Percentiles rank a stretch among this genome's conserved stretches.
Evolutionary conservation across 2,329 filamentous ascomycete species (phyloP).

Genomic region (Exophiala phaeomuriformis): DNA sequence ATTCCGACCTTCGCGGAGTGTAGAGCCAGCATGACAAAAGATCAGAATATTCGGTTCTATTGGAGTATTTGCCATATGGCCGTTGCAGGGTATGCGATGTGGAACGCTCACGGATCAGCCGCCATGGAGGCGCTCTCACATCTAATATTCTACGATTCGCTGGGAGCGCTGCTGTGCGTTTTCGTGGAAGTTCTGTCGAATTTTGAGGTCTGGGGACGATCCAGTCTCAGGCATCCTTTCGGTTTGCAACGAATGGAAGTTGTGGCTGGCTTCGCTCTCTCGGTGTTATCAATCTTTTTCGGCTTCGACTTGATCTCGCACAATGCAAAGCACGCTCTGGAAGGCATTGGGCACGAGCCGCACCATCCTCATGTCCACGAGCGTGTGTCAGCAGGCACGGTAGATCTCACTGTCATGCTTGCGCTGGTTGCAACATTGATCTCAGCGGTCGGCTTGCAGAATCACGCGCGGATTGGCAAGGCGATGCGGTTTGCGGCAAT

Average conservation of each 20-base stretch:
- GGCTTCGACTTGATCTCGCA: slow-evolving; percentile 93
- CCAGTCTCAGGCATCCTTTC: slow-evolving; percentile 88
- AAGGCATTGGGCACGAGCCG: slow-evolving; percentile 61
- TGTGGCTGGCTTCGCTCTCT: slow-evolving; percentile 90
- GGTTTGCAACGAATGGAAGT: slow-evolving; percentile 87
- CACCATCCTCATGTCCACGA: slow-evolving; percentile 64
- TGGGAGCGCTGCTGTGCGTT: slow-evolving; percentile 85
- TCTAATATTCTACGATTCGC: slow-evolving; percentile 88
- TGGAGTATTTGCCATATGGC: slow-evolving; percentile 88
- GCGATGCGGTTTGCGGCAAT: slow-evolving; percentile 83
- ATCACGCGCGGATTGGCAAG: slow-evolving; percentile 85
- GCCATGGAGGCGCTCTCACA: slow-evolving; percentile 90
- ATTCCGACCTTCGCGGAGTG: slow-evolving; percentile 85
- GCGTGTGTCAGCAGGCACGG: slow-evolving; percentile 62
- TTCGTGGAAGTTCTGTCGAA: slow-evolving; percentile 89
- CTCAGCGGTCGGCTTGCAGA: slow-evolving; percentile 78
- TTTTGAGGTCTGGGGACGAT: slow-evolving; percentile 95
- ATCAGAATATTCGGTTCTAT: slow-evolving; percentile 72
- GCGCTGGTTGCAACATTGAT: slow-evolving; percentile 77
- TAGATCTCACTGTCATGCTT: slow-evolving; percentile 73
- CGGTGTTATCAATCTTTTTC: slow-evolving; percentile 93
- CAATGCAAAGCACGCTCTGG: slow-evolving; percentile 85
- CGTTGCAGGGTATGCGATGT: slow-evolving; percentile 76
- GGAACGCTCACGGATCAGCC: slow-evolving; percentile 75
- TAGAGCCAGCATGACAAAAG: slow-evolving; percentile 78